Evolutionary conservation across 116 monocot genomes (phyloP).

Genomic region (Iris pallida): DNA sequence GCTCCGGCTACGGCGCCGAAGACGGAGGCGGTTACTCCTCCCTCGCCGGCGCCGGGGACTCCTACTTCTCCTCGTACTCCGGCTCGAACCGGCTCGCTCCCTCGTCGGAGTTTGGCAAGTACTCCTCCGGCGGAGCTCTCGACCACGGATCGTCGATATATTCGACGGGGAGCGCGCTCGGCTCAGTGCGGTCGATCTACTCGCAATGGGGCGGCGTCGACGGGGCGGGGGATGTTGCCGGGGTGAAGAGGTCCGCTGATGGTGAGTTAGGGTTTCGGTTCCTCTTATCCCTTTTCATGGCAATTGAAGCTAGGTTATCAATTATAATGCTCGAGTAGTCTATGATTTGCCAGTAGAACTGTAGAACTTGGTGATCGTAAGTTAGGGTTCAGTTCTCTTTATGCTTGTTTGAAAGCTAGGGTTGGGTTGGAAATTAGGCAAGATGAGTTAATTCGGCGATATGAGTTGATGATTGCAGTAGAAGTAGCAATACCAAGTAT

Average conservation of each 20-base stretch:
- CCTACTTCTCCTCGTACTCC: conserved; percentile 18
- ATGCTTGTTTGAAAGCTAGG: too few species aligned
- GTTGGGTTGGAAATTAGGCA: too few species aligned
- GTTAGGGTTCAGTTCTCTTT: too few species aligned
- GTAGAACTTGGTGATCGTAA: too few species aligned
- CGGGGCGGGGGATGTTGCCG: not conserved
- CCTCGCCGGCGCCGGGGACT: conserved; percentile 12
- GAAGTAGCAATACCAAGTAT: too few species aligned
- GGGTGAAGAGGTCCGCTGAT: conserved; percentile 34
- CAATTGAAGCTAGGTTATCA: too few species aligned
- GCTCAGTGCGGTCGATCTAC: not conserved
- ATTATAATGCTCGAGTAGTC: too few species aligned
- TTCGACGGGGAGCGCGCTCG: not conserved
- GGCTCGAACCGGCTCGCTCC: too few species aligned
- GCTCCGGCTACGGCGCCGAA: not conserved
- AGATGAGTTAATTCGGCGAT: too few species aligned
- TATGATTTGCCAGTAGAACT: too few species aligned
- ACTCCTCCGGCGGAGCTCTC: not conserved
- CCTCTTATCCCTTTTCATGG: not conserved
- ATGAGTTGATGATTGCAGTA: too few species aligned
- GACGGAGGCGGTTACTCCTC: too few species aligned
- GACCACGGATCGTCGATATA: conserved; percentile 11
- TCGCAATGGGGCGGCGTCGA: conserved; percentile 9
- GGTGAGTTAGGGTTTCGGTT: conserved; percentile 21
- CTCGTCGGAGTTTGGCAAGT: conserved; percentile 6